Base-by-base conservation (phyloP, 2,329 filamentous ascomycete genomes). In the Trichoderma sp. region DNA sequence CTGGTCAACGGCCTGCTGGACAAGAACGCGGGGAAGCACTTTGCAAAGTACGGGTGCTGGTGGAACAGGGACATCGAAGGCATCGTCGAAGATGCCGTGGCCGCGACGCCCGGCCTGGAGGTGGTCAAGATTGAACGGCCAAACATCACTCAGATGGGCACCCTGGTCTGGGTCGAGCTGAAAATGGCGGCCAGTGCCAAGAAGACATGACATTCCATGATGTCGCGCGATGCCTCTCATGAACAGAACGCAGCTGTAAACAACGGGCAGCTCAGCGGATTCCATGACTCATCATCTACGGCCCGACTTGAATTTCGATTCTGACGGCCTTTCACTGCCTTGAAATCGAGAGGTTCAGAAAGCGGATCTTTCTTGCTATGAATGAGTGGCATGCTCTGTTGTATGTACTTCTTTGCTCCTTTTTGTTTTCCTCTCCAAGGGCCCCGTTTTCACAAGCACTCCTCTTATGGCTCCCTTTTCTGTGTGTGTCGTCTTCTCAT, bases 31-130 rank as follows among this genome's bases (percentile, higher is more conserved):
- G 74, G 76, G 17, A 75, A 77, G 24, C 87, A 89, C 71, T 88
- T 87, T 65, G 76, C 78, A 24, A 81, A 83, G 69, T 89, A 85
- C 71, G 87, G 87, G 3, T 89, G 87, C 76, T 89, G 87, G 87
- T 89, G 86, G 86, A 89, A 89, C 75, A 78, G 87, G 60, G 86
- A 89, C 71, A 82, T 89, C 66, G 82, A 83, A 70, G 75, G 71
- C 41, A 78, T 88, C 34, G 80, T 88, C 9, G 75, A 79, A 61
- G 78, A 81, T 66, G 86, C 85, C 34, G 77, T 77, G 21, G 67
- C 70, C 58, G 72, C 72, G 57, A 78, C 83, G 3, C 83, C 83
- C 0, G 85, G 85, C 2, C 76, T 89, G 57, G 82, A 87, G 72
- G 76, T 89, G 47, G 80, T 88, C 50, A 76, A 78, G 67, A 72